phyloP scores from a whole-genome alignment of 176 grass and related monocot species.

The Eleusine indica region DNA sequence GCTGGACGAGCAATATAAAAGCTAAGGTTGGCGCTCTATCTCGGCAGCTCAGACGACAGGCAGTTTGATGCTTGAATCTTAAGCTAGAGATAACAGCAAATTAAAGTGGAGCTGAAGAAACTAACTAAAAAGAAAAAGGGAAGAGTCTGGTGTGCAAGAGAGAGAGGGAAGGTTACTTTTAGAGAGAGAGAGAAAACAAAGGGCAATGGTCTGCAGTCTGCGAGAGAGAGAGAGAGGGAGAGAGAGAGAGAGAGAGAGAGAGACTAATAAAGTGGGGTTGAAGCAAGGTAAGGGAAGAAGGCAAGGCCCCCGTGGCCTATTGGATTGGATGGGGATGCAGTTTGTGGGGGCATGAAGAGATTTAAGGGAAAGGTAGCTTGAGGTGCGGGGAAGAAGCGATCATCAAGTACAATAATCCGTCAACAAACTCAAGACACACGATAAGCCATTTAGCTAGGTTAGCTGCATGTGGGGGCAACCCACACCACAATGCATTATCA shows the following conservation, averaged over 20 bases:
- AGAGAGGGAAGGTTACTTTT: constrained; percentile 16
- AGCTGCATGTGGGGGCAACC: constrained; percentile 34
- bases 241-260: no score
- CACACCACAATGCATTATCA: constrained; percentile 34
- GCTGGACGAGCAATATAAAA: constrained; percentile 45
- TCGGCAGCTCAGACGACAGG: constrained; percentile 38
- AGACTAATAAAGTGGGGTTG: constrained; percentile 59
- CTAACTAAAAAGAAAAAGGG: neutral
- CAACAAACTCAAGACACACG: constrained; percentile 43
- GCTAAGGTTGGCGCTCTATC: constrained; percentile 37
- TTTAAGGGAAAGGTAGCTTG: constrained; percentile 58
- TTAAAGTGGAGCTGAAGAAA: constrained; percentile 49
- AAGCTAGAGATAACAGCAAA: constrained; percentile 47
- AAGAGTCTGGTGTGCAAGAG: neutral
- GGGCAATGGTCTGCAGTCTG: neutral
- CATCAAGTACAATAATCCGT: constrained; percentile 68
- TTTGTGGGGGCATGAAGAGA: neutral
- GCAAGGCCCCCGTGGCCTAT: constrained; percentile 33
- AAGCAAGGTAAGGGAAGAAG: constrained; percentile 61
- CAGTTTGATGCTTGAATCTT: constrained; percentile 54
- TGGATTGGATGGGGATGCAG: constrained; percentile 22
- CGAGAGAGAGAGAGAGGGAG: no score
- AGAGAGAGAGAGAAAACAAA: constrained; percentile 15
- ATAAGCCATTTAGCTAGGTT: neutral
- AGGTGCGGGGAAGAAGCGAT: constrained; percentile 46